Percentiles rank a stretch among this genome's conserved stretches.
Conservation (phyloP, 2,329 filamentous ascomycete genomes). For the Chaetomiaceae sp. region DNA sequence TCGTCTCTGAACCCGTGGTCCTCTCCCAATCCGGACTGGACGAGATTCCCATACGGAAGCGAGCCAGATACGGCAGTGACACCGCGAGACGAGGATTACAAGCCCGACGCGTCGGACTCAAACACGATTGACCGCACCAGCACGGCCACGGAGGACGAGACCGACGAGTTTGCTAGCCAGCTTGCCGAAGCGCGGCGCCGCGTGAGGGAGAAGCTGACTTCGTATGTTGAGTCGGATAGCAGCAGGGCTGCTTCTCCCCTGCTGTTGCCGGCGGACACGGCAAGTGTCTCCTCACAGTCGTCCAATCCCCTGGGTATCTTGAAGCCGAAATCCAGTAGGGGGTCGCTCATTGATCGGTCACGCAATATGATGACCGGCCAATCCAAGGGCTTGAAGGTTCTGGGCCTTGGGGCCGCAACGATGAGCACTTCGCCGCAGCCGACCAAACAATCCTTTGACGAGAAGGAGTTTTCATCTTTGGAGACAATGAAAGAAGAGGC, state of each 20-base stretch:
- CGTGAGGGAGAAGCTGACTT: slow-evolving; percentile 67
- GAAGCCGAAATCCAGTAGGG: slow-evolving; percentile 59
- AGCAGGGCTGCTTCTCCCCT: slow-evolving; percentile 40
- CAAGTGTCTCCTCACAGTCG: slow-evolving; percentile 23
- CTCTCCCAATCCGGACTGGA: slow-evolving; percentile 29
- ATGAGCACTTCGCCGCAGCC: slow-evolving; percentile 37
- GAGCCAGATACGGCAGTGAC: slow-evolving; percentile 7
- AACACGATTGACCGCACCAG: slow-evolving; percentile 13
- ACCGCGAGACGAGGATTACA: not conserved
- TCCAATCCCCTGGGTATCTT: slow-evolving; percentile 46
- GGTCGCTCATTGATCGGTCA: slow-evolving; percentile 51
- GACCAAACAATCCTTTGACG: slow-evolving; percentile 33
- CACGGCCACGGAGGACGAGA: slow-evolving; percentile 42
- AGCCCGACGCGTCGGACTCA: slow-evolving; percentile 4
- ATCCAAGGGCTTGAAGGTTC: slow-evolving; percentile 55
- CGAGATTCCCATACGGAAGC: slow-evolving; percentile 14
- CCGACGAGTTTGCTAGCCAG: slow-evolving; percentile 67
- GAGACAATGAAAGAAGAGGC: slow-evolving; percentile 26
- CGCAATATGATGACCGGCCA: slow-evolving; percentile 35
- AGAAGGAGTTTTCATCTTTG: slow-evolving; percentile 23
- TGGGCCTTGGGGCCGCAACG: slow-evolving; percentile 46
- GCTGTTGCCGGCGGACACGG: slow-evolving; percentile 30
- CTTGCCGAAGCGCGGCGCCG: slow-evolving; percentile 63
- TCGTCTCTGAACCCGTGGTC: slow-evolving; percentile 40
- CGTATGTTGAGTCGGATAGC: slow-evolving; percentile 58